Evolutionary conservation across 1,284 basidiomycete genomes (phyloP).

Genomic region (Ustilago loliicola): DNA sequence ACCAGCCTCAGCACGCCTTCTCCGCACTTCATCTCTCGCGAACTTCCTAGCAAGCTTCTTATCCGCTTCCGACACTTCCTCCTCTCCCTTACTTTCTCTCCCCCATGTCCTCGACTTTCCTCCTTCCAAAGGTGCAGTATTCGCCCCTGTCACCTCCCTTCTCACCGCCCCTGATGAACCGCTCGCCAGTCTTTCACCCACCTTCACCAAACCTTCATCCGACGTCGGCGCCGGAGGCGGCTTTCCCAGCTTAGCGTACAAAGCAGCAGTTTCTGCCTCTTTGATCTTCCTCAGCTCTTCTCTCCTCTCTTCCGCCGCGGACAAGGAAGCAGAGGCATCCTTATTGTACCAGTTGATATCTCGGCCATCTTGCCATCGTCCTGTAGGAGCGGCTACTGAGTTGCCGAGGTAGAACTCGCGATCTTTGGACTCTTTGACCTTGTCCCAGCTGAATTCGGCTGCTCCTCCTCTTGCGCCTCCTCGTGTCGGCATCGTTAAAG

Average conservation of each 20-base stretch:
- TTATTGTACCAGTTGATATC: conserved; percentile 70
- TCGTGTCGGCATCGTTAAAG: conserved; percentile 35
- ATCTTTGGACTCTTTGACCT: conserved; percentile 64
- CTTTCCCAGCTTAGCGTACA: conserved; percentile 54
- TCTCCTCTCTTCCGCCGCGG: conserved; percentile 43
- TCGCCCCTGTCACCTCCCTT: conserved; percentile 48
- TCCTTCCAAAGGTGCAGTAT: conserved; percentile 34
- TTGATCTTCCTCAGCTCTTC: conserved; percentile 64
- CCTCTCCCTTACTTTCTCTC: conserved; percentile 11
- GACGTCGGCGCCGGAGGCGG: conserved; percentile 21
- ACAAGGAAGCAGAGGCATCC: conserved; percentile 23
- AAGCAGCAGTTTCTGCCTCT: conserved; percentile 61
- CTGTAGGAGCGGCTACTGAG: conserved; percentile 66
- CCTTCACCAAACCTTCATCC: conserved; percentile 3
- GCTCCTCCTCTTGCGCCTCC: conserved; percentile 67
- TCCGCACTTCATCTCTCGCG: conserved; percentile 47
- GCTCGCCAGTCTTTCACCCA: conserved; percentile 40
- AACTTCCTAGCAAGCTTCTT: conserved; percentile 57
- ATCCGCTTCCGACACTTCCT: conserved; percentile 39
- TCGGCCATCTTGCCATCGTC: conserved; percentile 66
- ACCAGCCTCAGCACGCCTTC: conserved; percentile 33
- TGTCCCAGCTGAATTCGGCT: conserved; percentile 68
- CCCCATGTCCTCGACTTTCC: conserved; percentile 30
- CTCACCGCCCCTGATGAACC: conserved; percentile 29
- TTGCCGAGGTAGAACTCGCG: conserved; percentile 69